A percentile compares a stretch with the other conserved stretches of the same genome.
Evolutionary conservation across 371 early-diverging fungal species (phyloP).

Genomic region (Paraphysoderma sedebokerense): DNA sequence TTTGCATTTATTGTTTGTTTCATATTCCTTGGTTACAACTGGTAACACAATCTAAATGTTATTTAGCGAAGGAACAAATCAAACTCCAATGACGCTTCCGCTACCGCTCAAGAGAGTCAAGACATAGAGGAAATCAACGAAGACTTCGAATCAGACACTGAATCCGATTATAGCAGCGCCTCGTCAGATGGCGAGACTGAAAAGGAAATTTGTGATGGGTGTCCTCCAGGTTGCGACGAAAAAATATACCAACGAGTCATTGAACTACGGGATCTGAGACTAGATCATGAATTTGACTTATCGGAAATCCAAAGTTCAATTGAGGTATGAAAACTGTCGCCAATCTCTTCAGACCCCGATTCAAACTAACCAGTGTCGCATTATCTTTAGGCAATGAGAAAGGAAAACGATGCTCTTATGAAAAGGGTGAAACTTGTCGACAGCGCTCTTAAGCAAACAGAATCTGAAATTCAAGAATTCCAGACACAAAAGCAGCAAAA

Average conservation of each 20-base stretch:
- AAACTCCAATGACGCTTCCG: background rate
- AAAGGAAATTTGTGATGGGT: slow-evolving; percentile 13
- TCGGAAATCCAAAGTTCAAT: slow-evolving; percentile 31
- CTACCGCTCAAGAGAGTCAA: background rate
- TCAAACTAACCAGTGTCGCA: too few species aligned
- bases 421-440: slow-evolving; percentile 32
- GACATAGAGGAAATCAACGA: slow-evolving; percentile 8
- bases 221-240: slow-evolving; percentile 26
- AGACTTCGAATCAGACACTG: slow-evolving; percentile 12
- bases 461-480: slow-evolving; percentile 34
- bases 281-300: slow-evolving; percentile 28
- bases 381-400: slow-evolving; percentile 26
- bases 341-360: background rate
- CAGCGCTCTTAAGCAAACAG: slow-evolving; percentile 17
- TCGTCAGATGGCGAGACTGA: slow-evolving; percentile 8
- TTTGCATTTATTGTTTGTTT: too few species aligned
- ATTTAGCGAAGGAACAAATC: background rate
- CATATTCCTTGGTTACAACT: too few species aligned
- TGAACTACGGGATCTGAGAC: slow-evolving; percentile 18
- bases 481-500: slow-evolving; percentile 37
- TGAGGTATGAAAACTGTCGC: slow-evolving; percentile 14
- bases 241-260: slow-evolving; percentile 12
- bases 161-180: background rate
- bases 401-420: slow-evolving; percentile 30
- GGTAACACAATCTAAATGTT: too few species aligned